A percentile compares a stretch with the other conserved stretches of the same genome.
These are phyloP conservation scores for Eucalyptus paniculata DNA, from an alignment of 345 rosid species.

Conservation along the genomic window DNA sequence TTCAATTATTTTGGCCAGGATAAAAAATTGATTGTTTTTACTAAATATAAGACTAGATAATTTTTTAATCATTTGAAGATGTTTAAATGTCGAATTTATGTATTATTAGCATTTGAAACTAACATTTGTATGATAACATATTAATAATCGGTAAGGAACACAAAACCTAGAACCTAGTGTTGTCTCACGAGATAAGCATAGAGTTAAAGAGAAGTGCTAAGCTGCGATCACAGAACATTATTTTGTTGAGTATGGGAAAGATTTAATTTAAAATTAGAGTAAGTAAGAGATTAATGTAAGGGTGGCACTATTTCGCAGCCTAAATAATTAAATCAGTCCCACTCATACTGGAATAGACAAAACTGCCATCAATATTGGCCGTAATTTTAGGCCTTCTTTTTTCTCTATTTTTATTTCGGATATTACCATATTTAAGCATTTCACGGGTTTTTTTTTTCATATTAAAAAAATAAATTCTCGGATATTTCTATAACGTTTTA, in stretches of 20 bases:
- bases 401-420: no score
- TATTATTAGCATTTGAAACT: background rate
- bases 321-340: background rate
- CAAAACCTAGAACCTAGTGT: no score
- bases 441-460: accelerated
- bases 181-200: no score
- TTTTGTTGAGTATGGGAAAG: background rate
- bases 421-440: background rate
- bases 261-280: background rate
- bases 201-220: no score
- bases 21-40: background rate
- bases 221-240: no score
- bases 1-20: background rate
- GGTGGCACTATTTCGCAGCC: background rate
- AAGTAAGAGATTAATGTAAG: background rate
- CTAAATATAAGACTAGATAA: background rate
- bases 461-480: background rate
- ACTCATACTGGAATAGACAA: background rate
- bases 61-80: background rate
- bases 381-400: no score
- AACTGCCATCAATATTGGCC: background rate
- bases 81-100: background rate
- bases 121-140: background rate
- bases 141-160: no score
- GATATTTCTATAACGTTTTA: accelerated